Evolutionary conservation across 306 rosid genomes (phyloP).

Genomic region (Cercis canadensis): DNA sequence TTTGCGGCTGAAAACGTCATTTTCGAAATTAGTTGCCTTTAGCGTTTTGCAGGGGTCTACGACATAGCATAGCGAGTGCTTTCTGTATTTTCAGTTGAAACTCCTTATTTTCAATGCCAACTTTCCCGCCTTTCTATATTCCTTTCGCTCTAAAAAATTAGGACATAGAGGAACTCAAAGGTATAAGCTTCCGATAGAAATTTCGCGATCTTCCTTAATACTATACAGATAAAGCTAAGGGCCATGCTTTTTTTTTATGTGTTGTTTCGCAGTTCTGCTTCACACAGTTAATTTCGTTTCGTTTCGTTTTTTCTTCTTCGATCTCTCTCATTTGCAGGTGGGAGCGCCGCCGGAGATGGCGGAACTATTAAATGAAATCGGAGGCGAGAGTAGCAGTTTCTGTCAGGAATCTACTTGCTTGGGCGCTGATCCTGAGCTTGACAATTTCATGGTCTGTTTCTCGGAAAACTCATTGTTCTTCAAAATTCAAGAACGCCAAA

Average conservation of each 20-base stretch:
- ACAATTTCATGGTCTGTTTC: conserved; percentile 70
- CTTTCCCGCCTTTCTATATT: conserved; percentile 20
- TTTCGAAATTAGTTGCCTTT: background rate
- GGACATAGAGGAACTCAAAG: background rate
- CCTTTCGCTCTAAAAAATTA: background rate
- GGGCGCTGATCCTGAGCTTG: conserved; percentile 78
- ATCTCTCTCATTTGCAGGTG: conserved; percentile 61
- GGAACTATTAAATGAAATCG: conserved; percentile 52
- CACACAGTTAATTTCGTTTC: background rate
- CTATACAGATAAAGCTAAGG: too few species aligned
- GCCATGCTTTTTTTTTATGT: too few species aligned
- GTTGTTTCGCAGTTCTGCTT: too few species aligned
- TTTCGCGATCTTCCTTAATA: too few species aligned
- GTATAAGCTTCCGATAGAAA: background rate
- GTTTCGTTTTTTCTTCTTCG: background rate
- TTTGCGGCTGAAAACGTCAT: background rate
- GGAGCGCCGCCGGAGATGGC: conserved; percentile 73
- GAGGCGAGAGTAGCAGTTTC: conserved; percentile 38
- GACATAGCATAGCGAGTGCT: background rate
- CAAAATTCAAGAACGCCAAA: conserved; percentile 4
- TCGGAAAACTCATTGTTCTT: background rate
- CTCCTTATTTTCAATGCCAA: background rate
- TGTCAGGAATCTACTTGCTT: conserved; percentile 40
- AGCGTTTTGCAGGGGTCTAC: background rate
- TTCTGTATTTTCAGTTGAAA: background rate